Percentiles rank a stretch among this genome's conserved stretches.
phyloP scores from a whole-genome alignment of 1,139 yeast species.

The Candida sanyaensis region DNA sequence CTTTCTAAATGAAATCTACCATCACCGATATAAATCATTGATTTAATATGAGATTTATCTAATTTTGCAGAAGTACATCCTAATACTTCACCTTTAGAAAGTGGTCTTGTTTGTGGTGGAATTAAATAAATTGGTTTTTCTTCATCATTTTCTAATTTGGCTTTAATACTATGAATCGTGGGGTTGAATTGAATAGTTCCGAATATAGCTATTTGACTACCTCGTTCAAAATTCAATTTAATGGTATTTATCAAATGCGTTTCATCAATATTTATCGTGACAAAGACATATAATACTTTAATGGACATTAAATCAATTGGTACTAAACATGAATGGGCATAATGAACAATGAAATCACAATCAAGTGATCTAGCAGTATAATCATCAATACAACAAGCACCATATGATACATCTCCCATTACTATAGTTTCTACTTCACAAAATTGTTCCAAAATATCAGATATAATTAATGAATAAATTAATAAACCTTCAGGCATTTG shows the following conservation, averaged over 20 bases:
- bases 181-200: slow-evolving; percentile 98
- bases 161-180: slow-evolving; percentile 77
- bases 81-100: slow-evolving; percentile 92
- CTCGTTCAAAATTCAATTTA: slow-evolving; percentile 63
- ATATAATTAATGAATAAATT: slow-evolving; percentile 79
- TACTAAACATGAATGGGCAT: slow-evolving; percentile 96
- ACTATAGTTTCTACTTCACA: slow-evolving; percentile 85
- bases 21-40: slow-evolving; percentile 92
- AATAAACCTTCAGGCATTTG: slow-evolving; percentile 98
- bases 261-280: slow-evolving; percentile 87
- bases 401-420: slow-evolving; percentile 99
- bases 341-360: slow-evolving; percentile 93
- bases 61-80: slow-evolving; percentile 94
- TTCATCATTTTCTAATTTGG: slow-evolving; percentile 51
- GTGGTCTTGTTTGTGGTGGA: slow-evolving; percentile 91
- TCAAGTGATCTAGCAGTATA: slow-evolving; percentile 90
- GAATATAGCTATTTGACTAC: slow-evolving; percentile 72
- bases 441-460: slow-evolving; percentile 91
- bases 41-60: slow-evolving; percentile 61
- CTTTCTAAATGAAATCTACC: slow-evolving; percentile 95
- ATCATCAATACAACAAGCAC: slow-evolving; percentile 98
- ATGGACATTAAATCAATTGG: slow-evolving; percentile 91
- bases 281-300: slow-evolving; percentile 92
- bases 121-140: slow-evolving; percentile 63
- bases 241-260: slow-evolving; percentile 77